Percentiles rank a stretch among this genome's conserved stretches.
Conservation (phyloP, 176 grass and related monocot species). For the Carex cristatella region DNA sequence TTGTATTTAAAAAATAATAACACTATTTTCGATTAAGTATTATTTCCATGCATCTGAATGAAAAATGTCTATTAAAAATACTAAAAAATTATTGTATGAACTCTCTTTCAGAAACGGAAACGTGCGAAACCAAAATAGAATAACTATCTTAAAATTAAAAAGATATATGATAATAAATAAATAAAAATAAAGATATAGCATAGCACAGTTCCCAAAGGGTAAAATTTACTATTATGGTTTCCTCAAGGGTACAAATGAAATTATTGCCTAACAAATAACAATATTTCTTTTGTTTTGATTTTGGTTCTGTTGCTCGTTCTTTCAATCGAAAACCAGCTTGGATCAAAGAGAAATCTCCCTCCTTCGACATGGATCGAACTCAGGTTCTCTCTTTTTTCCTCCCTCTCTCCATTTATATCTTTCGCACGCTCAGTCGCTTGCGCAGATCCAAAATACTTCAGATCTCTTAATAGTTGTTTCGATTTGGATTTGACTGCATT, state of each 20-base stretch:
- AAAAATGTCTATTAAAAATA: too few species aligned
- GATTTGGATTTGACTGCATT: constrained; percentile 19
- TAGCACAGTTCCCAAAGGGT: not conserved
- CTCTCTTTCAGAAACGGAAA: not conserved
- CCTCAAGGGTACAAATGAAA: not conserved
- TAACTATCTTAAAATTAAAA: not conserved
- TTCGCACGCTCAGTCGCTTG: not conserved
- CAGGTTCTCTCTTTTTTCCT: constrained; percentile 6
- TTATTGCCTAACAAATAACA: not conserved
- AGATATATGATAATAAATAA: not conserved
- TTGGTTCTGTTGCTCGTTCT: not conserved
- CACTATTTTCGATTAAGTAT: too few species aligned
- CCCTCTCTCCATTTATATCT: not conserved
- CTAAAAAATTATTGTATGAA: too few species aligned
- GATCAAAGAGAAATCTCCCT: constrained; percentile 2
- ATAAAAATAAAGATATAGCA: not conserved
- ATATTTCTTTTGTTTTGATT: not conserved
- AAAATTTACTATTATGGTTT: not conserved
- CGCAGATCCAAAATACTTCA: not conserved
- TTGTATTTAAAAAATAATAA: too few species aligned
- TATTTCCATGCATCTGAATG: too few species aligned
- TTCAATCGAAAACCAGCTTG: constrained; percentile 13
- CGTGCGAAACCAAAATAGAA: not conserved
- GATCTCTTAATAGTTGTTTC: not conserved
- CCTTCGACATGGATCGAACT: constrained; percentile 21